These are phyloP conservation scores for Petunia axillaris DNA, from an alignment of 257 asterid genomes.

Conservation along the genomic window DNA sequence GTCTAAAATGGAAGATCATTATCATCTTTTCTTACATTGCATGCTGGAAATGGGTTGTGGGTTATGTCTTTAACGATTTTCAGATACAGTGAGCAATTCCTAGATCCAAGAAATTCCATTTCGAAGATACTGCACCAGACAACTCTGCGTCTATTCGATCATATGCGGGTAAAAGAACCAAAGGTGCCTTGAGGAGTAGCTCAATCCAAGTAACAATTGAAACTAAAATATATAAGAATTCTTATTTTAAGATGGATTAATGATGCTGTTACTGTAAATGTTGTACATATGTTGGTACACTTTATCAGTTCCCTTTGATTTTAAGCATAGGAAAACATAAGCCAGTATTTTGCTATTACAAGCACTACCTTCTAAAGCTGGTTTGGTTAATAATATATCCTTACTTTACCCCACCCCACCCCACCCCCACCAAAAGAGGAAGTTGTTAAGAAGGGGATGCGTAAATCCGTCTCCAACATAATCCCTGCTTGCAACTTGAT, in stretches of 20 bases:
- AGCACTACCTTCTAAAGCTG: slow-evolving; percentile 10
- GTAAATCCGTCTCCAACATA: slow-evolving; percentile 15
- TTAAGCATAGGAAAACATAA: background rate
- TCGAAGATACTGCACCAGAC: background rate
- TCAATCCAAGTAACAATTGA: background rate
- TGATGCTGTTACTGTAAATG: background rate
- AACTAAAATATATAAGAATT: background rate
- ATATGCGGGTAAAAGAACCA: background rate
- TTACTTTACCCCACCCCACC: background rate
- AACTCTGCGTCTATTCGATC: background rate
- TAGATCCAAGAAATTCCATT: background rate
- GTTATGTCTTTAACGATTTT: background rate
- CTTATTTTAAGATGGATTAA: background rate
- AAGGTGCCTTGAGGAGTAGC: background rate
- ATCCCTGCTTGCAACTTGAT: background rate
- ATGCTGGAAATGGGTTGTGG: background rate
- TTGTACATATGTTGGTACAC: slow-evolving; percentile 10
- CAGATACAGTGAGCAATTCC: background rate
- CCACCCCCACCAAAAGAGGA: background rate
- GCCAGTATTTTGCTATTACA: background rate
- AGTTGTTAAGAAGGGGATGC: background rate
- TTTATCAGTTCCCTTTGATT: background rate
- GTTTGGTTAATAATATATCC: background rate
- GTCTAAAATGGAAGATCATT: background rate
- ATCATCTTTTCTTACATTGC: background rate